Percentiles rank a stretch among this genome's conserved stretches.
phyloP scores from a whole-genome alignment of 805 yeast genomes.

The Kregervanrija pseudodelftensis region DNA sequence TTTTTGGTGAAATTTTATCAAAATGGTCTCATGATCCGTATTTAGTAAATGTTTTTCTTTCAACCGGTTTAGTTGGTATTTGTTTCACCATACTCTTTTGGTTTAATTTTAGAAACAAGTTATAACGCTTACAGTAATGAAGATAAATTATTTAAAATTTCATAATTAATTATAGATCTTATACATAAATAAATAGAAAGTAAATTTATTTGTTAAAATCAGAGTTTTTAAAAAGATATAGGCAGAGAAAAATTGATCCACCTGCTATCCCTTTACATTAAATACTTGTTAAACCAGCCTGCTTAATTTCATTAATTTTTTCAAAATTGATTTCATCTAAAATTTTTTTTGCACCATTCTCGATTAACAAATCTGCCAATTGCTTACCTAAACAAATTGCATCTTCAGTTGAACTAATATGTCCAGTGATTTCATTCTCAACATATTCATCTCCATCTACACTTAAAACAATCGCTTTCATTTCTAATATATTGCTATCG shows the following conservation, averaged over 20 bases:
- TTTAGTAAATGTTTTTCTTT: conserved; percentile 30
- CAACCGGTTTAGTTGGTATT: conserved; percentile 29
- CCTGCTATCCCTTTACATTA: no score
- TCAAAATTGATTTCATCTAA: conserved; percentile 73
- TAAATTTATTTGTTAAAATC: no score
- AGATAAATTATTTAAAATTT: background rate
- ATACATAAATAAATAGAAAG: no score
- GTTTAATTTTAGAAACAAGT: conserved; percentile 7
- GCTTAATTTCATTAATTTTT: conserved; percentile 42
- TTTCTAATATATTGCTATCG: conserved; percentile 32
- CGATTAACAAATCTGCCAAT: conserved; percentile 61
- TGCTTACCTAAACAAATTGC: conserved; percentile 64
- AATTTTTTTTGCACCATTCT: conserved; percentile 76
- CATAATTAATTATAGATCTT: background rate
- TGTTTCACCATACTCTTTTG: conserved; percentile 20
- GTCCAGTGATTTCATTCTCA: conserved; percentile 40
- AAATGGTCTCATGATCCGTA: conserved; percentile 35
- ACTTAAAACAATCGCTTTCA: conserved; percentile 72
- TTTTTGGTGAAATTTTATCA: conserved; percentile 34
- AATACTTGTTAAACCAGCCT: conserved; percentile 23
- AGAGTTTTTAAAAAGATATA: no score
- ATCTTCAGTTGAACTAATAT: conserved; percentile 41
- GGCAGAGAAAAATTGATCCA: no score
- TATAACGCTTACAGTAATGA: background rate
- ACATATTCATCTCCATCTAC: conserved; percentile 75